phyloP scores from a whole-genome alignment of 129 eudicot genomes.

The Tagetes patula region DNA sequence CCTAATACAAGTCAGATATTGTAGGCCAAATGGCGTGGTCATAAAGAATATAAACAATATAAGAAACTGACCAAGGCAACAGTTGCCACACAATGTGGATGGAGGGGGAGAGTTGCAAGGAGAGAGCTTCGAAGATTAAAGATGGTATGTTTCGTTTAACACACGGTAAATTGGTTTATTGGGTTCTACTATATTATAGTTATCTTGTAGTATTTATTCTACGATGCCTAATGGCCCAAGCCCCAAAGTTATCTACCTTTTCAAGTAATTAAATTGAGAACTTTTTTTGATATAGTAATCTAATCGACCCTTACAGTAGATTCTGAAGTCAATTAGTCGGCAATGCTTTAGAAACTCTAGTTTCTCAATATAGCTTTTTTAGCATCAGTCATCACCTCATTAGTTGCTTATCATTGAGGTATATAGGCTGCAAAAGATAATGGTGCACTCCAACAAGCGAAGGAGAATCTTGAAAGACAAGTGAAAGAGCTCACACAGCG shows the following conservation, averaged over 20 bases:
- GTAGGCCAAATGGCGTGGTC: slow-evolving; percentile 91
- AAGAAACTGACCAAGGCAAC: slow-evolving; percentile 68
- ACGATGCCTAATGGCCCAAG: slow-evolving; percentile 10
- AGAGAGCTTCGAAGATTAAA: slow-evolving; percentile 86
- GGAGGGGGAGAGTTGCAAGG: slow-evolving; percentile 82
- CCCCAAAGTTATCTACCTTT: slow-evolving; percentile 1
- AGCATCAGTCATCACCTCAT: slow-evolving; percentile 7
- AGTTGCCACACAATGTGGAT: slow-evolving; percentile 79
- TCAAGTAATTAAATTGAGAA: neutral
- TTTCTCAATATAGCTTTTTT: slow-evolving; percentile 17
- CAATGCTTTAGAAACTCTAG: slow-evolving; percentile 10
- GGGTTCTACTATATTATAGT: slow-evolving; percentile 5
- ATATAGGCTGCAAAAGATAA: slow-evolving; percentile 83
- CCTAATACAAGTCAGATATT: slow-evolving; percentile 30
- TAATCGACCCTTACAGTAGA: slow-evolving; percentile 2
- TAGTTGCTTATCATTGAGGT: slow-evolving; percentile 17
- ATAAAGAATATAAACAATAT: slow-evolving; percentile 53
- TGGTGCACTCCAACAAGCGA: slow-evolving; percentile 77
- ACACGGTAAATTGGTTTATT: neutral
- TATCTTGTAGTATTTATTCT: slow-evolving; percentile 5
- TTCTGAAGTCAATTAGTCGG: slow-evolving; percentile 8
- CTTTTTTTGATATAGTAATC: neutral
- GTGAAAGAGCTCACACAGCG: slow-evolving; percentile 82
- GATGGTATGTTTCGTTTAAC: slow-evolving; percentile 53
- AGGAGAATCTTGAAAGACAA: slow-evolving; percentile 81